Evolutionary conservation across 768 basidiomycete species (phyloP), one percentile per base, ranked within the genome.

Genomic region (Calocera cornea): DNA sequence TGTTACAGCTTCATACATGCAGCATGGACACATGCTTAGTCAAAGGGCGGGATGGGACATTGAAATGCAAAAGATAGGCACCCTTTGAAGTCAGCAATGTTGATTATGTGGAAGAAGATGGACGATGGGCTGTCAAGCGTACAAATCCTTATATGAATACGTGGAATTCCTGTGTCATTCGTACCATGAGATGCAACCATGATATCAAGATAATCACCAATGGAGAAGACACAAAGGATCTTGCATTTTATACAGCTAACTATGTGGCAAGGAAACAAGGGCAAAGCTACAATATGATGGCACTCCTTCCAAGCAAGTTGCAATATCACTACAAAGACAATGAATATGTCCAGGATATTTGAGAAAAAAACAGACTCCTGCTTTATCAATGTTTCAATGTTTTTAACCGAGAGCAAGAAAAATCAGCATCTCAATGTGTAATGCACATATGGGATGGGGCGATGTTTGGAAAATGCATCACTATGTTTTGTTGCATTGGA

Each of bases 391-490:
- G 78, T 0, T 69, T 75, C 1, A 67, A 81, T 69, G 68, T 74
- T 0, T 68, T 81, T 0, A 81, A 77, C 54, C 41, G 69, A 0
- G 75, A 80, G 50, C 79, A 80, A 65, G 81, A 82, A 47, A 41
- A 79, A 0, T 68, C 75, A 0, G 79, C 71, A 0, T 78, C 78
- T 0, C 75, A 78, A 76, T 77, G 81, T 0, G 75, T 80, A 0
- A 73, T 73, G 0, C 80, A 81, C 50, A 71, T 83, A 80, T 82
- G 80, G 79, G 78, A 1, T 81, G 78, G 79, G 79, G 78, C 0
- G 79, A 83, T 63, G 38, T 31, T 0, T 79, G 75, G 33, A 22
- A 27, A 0, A 82, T 79, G 0, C 81, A 83, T 65, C 67, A 70
- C 2, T 82, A 80, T 64, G 66, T 65, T 0, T 67, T 74, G 0